Percentiles rank a stretch among this genome's conserved stretches.
phyloP scores from a whole-genome alignment of 768 basidiomycete genomes.

The Pleurotus cornucopiae region DNA sequence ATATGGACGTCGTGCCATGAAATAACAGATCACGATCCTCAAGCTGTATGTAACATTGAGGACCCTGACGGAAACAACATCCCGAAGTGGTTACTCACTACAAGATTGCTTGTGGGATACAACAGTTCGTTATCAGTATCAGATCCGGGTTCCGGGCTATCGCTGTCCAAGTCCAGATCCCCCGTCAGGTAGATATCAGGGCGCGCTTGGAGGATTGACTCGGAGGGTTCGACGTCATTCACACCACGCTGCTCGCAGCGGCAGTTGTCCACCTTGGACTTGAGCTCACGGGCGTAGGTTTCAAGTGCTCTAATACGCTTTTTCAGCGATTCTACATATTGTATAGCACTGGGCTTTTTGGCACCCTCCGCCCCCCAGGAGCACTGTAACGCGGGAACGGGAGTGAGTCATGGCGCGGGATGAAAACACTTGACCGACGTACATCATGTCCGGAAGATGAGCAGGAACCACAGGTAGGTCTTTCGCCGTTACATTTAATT shows the following conservation, averaged over 20 bases:
- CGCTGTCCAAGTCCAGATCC: conserved; percentile 16
- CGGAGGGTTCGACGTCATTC: conserved; percentile 20
- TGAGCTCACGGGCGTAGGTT: conserved; percentile 35
- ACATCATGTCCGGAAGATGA: conserved; percentile 35
- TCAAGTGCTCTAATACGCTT: conserved; percentile 35
- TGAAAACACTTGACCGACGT: neutral
- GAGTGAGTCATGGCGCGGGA: no score
- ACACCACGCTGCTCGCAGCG: conserved; percentile 30
- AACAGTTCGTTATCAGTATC: conserved; percentile 25
- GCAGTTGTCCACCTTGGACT: conserved; percentile 39
- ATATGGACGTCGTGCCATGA: conserved; percentile 40
- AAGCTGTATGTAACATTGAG: conserved; percentile 21
- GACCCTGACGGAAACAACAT: neutral
- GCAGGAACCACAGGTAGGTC: conserved; percentile 41
- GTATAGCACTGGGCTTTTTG: conserved; percentile 39
- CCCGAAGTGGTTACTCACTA: conserved; percentile 20
- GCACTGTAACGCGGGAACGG: conserved; percentile 26
- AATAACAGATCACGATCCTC: conserved; percentile 36
- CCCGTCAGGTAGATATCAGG: conserved; percentile 21
- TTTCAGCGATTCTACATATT: conserved; percentile 40
- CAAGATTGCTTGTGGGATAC: conserved; percentile 33
- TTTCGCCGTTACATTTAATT: conserved; percentile 41
- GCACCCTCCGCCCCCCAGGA: conserved; percentile 38
- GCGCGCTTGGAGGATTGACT: conserved; percentile 21
- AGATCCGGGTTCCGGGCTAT: conserved; percentile 18